phyloP scores from a whole-genome alignment of 2,329 filamentous ascomycete genomes.

The Ascochyta koolunga region DNA sequence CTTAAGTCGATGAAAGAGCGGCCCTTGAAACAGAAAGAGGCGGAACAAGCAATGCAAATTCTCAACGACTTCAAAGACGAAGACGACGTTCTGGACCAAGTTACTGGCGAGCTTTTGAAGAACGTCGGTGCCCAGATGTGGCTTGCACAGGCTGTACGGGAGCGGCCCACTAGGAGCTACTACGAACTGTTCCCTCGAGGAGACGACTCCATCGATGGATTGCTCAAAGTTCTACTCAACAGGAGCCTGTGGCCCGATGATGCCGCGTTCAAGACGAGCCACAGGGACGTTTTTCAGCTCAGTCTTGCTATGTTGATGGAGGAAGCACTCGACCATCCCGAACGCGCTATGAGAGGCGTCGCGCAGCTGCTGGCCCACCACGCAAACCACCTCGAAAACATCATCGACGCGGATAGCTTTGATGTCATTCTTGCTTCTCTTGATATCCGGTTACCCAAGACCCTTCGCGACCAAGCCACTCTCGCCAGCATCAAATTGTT shows the following conservation, averaged over 20 bases:
- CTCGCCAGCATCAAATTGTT: constrained; percentile 84
- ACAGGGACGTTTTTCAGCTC: constrained; percentile 70
- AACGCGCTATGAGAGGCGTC: constrained; percentile 65
- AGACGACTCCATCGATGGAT: constrained; percentile 53
- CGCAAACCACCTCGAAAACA: constrained; percentile 59
- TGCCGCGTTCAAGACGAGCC: constrained; percentile 52
- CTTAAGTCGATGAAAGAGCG: constrained; percentile 34
- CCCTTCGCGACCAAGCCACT: constrained; percentile 80
- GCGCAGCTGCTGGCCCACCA: constrained; percentile 64
- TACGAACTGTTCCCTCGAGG: constrained; percentile 53
- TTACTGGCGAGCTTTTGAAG: constrained; percentile 47
- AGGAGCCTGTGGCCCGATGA: constrained; percentile 50
- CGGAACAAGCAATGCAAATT: constrained; percentile 49
- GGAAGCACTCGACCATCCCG: constrained; percentile 76
- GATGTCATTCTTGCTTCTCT: constrained; percentile 87
- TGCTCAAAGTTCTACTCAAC: constrained; percentile 52
- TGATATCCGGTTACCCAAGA: constrained; percentile 77
- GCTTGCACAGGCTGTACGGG: constrained; percentile 47
- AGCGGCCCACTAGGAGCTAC: constrained; percentile 52
- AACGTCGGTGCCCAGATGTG: constrained; percentile 47
- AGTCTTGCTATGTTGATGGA: constrained; percentile 90
- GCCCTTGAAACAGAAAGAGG: constrained; percentile 47
- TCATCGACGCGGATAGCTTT: constrained; percentile 76
- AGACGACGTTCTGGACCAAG: constrained; percentile 50
- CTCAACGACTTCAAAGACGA: constrained; percentile 51